These are phyloP conservation scores for Acanthamoeba triangularis DNA, from an alignment of 208 protist species.

Conservation along the genomic window DNA sequence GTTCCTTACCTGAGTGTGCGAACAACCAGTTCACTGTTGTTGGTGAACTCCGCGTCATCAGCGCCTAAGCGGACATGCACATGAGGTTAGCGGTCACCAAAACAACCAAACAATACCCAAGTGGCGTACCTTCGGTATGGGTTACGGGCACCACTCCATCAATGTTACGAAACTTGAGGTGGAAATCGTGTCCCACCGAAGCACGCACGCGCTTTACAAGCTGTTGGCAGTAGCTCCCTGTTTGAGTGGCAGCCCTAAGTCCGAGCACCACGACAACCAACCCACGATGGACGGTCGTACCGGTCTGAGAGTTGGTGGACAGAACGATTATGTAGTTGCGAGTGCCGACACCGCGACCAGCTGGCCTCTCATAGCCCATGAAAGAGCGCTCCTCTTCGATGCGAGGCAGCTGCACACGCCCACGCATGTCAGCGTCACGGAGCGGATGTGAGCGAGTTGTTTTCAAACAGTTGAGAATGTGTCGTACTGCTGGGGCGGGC, in stretches of 20 bases:
- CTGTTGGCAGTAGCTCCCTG: conserved; percentile 13
- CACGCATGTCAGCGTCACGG: background rate
- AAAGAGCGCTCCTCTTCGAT: conserved; percentile 37
- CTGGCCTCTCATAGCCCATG: conserved; percentile 29
- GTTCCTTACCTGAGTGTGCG: conserved; percentile 63
- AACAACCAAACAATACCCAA: too few relatives aligned
- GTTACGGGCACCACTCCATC: too few relatives aligned
- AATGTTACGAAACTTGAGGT: too few relatives aligned
- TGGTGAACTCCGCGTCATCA: background rate
- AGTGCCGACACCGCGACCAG: conserved; percentile 78
- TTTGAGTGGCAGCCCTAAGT: background rate
- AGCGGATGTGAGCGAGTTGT: background rate
- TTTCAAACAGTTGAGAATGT: background rate
- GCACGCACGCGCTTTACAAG: too few relatives aligned
- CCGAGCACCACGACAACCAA: background rate
- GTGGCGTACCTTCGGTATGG: conserved; percentile 82
- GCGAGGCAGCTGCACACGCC: background rate
- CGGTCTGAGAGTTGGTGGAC: conserved; percentile 45
- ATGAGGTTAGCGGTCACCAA: too few relatives aligned
- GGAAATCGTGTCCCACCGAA: too few relatives aligned
- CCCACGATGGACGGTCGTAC: background rate
- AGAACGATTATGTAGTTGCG: conserved; percentile 81
- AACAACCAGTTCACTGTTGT: conserved; percentile 73
- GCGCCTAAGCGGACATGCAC: background rate
- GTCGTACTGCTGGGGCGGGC: background rate